A percentile compares a stretch with the other conserved stretches of the same genome.
phyloP scores from a whole-genome alignment of 2,329 filamentous ascomycete species.

The Lachnellula occidentalis region DNA sequence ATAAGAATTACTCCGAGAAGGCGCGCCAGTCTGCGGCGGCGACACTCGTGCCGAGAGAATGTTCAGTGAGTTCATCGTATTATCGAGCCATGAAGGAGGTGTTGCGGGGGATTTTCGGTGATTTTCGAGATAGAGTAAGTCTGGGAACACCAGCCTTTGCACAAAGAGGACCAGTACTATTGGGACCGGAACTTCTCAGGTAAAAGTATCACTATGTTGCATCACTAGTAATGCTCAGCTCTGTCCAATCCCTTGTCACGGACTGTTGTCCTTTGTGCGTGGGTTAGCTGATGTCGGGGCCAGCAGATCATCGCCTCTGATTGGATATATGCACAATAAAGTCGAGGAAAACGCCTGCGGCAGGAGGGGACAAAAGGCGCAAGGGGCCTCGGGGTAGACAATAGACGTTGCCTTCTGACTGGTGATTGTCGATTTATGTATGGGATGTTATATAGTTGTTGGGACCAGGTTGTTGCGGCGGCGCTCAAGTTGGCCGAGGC shows the following conservation, averaged over 20 bases:
- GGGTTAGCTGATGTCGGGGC: not conserved
- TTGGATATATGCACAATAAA: not conserved
- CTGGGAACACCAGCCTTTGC: not conserved
- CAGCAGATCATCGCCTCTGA: not conserved
- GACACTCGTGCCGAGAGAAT: constrained; percentile 82
- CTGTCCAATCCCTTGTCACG: not conserved
- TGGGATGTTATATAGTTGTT: not conserved
- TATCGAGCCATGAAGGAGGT: constrained; percentile 44
- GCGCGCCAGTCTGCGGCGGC: constrained; percentile 49
- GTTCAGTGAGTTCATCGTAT: constrained; percentile 93
- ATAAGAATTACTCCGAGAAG: constrained; percentile 57
- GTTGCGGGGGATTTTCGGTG: not conserved
- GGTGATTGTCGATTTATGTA: not conserved
- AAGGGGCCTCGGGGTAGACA: not conserved
- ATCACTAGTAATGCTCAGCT: not conserved
- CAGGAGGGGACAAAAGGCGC: not conserved
- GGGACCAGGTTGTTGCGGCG: not conserved
- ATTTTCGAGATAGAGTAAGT: not conserved
- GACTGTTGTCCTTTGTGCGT: not conserved
- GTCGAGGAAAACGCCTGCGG: not conserved
- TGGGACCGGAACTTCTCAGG: not conserved
- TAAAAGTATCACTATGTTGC: not conserved
- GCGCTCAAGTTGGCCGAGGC: not conserved
- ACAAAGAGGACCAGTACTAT: not conserved
- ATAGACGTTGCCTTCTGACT: not conserved